A percentile compares a stretch with the other conserved stretches of the same genome.
phyloP scores from a whole-genome alignment of 805 yeast species.

The Candida piceae region DNA sequence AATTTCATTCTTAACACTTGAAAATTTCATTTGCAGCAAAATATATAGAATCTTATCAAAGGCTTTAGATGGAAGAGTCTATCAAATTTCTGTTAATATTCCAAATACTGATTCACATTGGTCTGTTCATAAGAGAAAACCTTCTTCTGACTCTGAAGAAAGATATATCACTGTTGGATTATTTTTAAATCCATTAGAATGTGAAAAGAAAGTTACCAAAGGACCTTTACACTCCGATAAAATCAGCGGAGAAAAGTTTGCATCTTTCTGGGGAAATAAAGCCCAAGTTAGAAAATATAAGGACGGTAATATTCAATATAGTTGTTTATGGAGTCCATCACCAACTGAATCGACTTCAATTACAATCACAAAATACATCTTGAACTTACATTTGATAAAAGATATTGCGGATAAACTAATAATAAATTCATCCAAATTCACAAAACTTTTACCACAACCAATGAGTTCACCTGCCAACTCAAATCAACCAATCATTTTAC shows the following conservation, averaged over 20 bases:
- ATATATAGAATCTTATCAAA: conserved; percentile 50
- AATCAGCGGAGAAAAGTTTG: conserved; percentile 59
- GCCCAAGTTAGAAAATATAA: conserved; percentile 87
- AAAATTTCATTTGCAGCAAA: conserved; percentile 58
- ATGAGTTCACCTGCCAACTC: conserved; percentile 49
- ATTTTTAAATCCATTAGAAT: conserved; percentile 60
- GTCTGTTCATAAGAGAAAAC: conserved; percentile 50
- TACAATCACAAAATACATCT: conserved; percentile 57
- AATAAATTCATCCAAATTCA: conserved; percentile 40
- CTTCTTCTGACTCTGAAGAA: conserved; percentile 29
- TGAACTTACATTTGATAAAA: conserved; percentile 56
- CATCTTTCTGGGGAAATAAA: conserved; percentile 83
- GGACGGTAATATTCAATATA: conserved; percentile 85
- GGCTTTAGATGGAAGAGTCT: conserved; percentile 51
- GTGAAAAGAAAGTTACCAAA: conserved; percentile 78
- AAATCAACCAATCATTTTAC: conserved; percentile 45
- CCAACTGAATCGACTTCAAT: conserved; percentile 57
- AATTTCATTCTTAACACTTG: conserved; percentile 65
- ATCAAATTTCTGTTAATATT: conserved; percentile 30
- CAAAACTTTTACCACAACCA: conserved; percentile 52
- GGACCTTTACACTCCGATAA: conserved; percentile 71
- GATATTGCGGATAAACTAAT: conserved; percentile 33
- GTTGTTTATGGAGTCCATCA: conserved; percentile 77
- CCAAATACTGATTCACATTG: conserved; percentile 23
- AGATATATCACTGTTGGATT: conserved; percentile 52